These are phyloP conservation scores for Trypanosoma melophagium DNA, from an alignment of 208 protist genomes.

Conservation along the genomic window DNA sequence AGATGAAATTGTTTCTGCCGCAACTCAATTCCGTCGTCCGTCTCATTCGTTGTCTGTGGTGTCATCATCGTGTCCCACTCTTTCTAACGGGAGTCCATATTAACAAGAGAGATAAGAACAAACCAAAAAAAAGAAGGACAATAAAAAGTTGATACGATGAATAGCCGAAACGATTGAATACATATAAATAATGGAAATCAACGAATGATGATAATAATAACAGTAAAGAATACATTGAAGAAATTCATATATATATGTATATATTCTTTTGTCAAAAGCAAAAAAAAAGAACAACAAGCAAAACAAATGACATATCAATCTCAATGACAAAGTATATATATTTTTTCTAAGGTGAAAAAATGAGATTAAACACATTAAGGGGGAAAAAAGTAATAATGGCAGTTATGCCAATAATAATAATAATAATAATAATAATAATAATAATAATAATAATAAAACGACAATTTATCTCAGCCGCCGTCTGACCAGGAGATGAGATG, in stretches of 20 bases:
- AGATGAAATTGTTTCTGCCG: not conserved
- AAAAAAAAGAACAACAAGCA: too few species aligned
- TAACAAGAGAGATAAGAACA: too few species aligned
- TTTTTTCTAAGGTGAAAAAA: too few species aligned
- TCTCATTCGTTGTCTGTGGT: not conserved
- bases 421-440: constrained; percentile 10
- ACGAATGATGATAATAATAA: constrained; percentile 20
- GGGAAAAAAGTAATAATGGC: not conserved
- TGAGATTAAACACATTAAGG: not conserved
- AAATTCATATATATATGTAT: too few species aligned
- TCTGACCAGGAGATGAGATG: too few species aligned
- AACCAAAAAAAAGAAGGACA: not conserved
- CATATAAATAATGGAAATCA: constrained; percentile 16
- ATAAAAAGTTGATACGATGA: not conserved
- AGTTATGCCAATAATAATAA: not conserved
- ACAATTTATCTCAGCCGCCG: too few species aligned
- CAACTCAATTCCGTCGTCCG: not conserved
- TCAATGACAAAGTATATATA: too few species aligned
- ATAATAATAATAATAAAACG: too few species aligned
- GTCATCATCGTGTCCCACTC: constrained; percentile 21
- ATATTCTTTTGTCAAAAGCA: too few species aligned
- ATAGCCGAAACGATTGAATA: not conserved
- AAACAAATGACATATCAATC: too few species aligned
- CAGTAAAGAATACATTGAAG: too few species aligned
- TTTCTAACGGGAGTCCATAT: too few species aligned